Evolutionary conservation across 352 stramenopile species (phyloP), one percentile per base, ranked within the genome.

Genomic region (Globisporangium barbulae): DNA sequence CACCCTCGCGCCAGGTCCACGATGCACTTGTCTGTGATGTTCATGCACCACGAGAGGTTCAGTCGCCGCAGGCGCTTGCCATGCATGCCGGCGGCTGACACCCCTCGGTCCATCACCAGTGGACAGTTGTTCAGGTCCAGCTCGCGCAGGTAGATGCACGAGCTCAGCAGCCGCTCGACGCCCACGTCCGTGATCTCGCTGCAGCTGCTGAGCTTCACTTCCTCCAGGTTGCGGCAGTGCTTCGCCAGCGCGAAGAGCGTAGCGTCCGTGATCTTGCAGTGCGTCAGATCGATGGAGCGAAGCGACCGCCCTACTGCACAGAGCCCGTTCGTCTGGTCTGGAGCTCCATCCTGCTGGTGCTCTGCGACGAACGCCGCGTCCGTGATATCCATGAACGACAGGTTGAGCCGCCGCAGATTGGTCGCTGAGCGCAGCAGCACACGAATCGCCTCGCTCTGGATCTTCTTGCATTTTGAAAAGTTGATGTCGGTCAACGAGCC

Each of bases 41-140:
- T 93, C 74, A 94, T 88, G 70, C 86, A 94, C 88, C 88, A 96
- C 53, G 85, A 92, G 33, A 96, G 55, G 61, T 94, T 90, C 39
- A 96, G 64, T 25, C 61, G 68, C 59, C 89, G 75, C 47, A 96
- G 73, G 13, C 76, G 78, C 47, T 83, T 75, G 28, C 73, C 79
- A 47, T 89, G 73, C 5, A 37, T 54, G 31, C 76, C 84, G 10
- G 91, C 60, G n/a, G 79, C 75, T 28, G 72, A 65, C 9, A 91
- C 80, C 19, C 85, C 81, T 21, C 80, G 76, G 64, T 96, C 87
- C 44, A 82, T 94, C 48, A 96, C 68, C n/a, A 90, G 71, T 19
- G 75, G 81, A 47, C 87, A 96, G 63, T 96, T 94, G 69, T 79
- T 92, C 53, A 96, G 67, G 39, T 92, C 77, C 7, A 96, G 71